Evolutionary conservation across 2,329 filamentous ascomycete genomes (phyloP).

Genomic region (Amesomyces nigricolor): DNA sequence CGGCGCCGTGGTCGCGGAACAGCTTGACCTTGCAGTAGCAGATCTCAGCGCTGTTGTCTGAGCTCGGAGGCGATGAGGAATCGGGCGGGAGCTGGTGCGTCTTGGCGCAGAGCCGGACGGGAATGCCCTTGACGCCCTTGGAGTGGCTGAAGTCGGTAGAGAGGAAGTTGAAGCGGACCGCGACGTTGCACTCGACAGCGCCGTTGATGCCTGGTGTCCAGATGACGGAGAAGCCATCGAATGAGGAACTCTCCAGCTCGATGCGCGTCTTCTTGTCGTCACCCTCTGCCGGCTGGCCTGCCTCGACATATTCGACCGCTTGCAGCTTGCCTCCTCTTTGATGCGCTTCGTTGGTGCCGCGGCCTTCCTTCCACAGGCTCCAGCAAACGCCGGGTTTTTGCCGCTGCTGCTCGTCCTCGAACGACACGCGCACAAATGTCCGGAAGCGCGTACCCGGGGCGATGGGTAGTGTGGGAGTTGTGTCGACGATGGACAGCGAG

Average conservation of each 20-base stretch:
- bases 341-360: slow-evolving; percentile 92
- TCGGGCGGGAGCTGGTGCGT: slow-evolving; percentile 62
- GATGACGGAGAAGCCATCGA: slow-evolving; percentile 87
- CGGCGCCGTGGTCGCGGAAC: slow-evolving; percentile 91
- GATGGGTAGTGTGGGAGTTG: slow-evolving; percentile 54
- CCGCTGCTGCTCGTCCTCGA: slow-evolving; percentile 91
- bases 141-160: slow-evolving; percentile 99
- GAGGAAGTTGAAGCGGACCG: slow-evolving; percentile 95
- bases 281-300: slow-evolving; percentile 52
- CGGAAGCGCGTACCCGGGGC: slow-evolving; percentile 66
- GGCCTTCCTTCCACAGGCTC: slow-evolving; percentile 87
- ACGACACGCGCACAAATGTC: slow-evolving; percentile 90
- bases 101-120: slow-evolving; percentile 86
- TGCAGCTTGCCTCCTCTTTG: slow-evolving; percentile 87
- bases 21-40: slow-evolving; percentile 97
- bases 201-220: slow-evolving; percentile 74
- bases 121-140: slow-evolving; percentile 96
- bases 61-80: slow-evolving; percentile 41
- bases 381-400: slow-evolving; percentile 67
- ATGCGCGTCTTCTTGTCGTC: slow-evolving; percentile 63
- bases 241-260: slow-evolving; percentile 71
- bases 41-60: slow-evolving; percentile 58
- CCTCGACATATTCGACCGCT: slow-evolving; percentile 87
- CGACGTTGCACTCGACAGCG: slow-evolving; percentile 71
- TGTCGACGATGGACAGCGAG: slow-evolving; percentile 77